Percentiles rank a stretch among this genome's conserved stretches.
These are phyloP conservation scores for Botryotinia globosa DNA, from an alignment of 2,329 filamentous ascomycete genomes.

Conservation along the genomic window DNA sequence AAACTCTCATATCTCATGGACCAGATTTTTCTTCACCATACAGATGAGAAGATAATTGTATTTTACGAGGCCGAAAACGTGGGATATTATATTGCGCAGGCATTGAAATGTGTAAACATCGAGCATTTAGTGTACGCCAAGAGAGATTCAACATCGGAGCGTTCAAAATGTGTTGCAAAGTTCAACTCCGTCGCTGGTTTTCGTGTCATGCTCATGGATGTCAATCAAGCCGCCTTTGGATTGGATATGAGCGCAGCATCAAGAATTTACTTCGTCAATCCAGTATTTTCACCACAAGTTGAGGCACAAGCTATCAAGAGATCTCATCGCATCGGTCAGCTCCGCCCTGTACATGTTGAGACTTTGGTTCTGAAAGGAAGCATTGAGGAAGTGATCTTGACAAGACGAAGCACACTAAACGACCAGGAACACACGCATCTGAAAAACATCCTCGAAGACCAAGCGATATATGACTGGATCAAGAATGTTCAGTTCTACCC, in stretches of 20 bases:
- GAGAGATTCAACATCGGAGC: constrained; percentile 56
- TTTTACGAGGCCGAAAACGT: constrained; percentile 90
- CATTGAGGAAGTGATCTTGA: constrained; percentile 75
- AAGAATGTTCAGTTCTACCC: constrained; percentile 48
- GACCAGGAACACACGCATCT: constrained; percentile 55
- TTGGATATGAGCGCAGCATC: constrained; percentile 82
- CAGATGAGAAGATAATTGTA: constrained; percentile 79
- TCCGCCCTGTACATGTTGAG: constrained; percentile 75
- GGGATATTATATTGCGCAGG: constrained; percentile 80
- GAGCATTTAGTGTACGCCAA: constrained; percentile 67
- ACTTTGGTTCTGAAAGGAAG: constrained; percentile 78
- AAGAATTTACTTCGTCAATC: constrained; percentile 84
- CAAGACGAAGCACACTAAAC: not conserved
- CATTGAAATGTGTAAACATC: constrained; percentile 69
- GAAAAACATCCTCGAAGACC: constrained; percentile 57
- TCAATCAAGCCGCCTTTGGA: constrained; percentile 84
- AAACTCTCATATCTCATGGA: constrained; percentile 86
- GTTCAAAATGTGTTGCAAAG: constrained; percentile 71
- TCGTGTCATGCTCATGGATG: constrained; percentile 81
- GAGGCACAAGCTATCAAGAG: constrained; percentile 91
- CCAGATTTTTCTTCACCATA: constrained; percentile 64
- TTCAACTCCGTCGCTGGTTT: constrained; percentile 56
- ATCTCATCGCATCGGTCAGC: constrained; percentile 83
- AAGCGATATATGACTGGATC: constrained; percentile 59
- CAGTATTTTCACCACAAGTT: constrained; percentile 79